A percentile compares a stretch with the other conserved stretches of the same genome.
Evolutionary conservation across 1,284 basidiomycete genomes (phyloP).

Genomic region (Hymenochaete sp.): DNA sequence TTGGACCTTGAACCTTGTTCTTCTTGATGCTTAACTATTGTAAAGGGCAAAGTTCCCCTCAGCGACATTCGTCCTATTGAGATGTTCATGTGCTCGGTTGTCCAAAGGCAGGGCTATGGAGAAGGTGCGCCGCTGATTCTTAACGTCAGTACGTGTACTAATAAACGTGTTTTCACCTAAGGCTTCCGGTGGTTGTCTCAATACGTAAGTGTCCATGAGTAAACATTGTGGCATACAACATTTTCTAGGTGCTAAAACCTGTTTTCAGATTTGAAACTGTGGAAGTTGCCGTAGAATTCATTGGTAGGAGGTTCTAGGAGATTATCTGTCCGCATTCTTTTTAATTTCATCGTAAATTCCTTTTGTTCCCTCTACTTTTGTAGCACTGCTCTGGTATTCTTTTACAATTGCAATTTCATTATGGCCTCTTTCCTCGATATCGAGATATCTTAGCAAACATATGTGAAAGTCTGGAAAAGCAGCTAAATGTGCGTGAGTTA

Average conservation of each 20-base stretch:
- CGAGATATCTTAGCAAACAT: neutral
- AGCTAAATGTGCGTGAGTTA: too few species aligned
- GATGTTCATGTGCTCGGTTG: conserved; percentile 99
- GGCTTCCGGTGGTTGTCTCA: conserved; percentile 98
- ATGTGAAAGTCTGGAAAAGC: too few species aligned
- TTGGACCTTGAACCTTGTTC: neutral
- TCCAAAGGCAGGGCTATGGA: conserved; percentile 97
- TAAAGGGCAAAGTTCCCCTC: conserved; percentile 91
- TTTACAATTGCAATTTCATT: too few species aligned
- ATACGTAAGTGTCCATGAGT: conserved; percentile 55
- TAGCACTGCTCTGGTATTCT: conserved; percentile 12
- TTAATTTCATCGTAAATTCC: conserved; percentile 3
- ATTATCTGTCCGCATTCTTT: neutral
- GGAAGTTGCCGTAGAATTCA: conserved; percentile 2
- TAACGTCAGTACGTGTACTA: neutral
- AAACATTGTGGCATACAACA: neutral
- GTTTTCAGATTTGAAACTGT: conserved; percentile 5
- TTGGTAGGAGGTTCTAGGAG: neutral
- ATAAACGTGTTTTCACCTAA: conserved; percentile 24
- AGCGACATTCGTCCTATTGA: conserved; percentile 98
- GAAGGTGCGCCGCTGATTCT: conserved; percentile 52
- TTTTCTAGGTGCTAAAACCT: too few species aligned
- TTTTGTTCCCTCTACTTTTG: neutral
- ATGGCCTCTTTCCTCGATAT: neutral
- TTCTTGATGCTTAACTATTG: conserved; percentile 6